Evolutionary conservation across 306 rosid species (phyloP), one percentile per base, ranked within the genome.

Genomic region (Carpinus viminea): DNA sequence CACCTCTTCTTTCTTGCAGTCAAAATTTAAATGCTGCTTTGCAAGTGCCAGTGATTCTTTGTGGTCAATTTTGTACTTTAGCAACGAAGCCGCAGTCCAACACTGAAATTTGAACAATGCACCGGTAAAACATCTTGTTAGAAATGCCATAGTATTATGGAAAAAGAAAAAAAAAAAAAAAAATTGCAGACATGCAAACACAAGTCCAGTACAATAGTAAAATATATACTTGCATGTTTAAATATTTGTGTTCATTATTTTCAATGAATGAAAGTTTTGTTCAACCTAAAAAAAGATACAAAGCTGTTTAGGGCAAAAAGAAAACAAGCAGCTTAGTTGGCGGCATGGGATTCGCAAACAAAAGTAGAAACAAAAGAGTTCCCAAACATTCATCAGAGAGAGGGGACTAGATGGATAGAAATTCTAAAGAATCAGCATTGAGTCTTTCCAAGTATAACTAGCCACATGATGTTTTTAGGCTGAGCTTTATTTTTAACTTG

Each of bases 71-170:
- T 90, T 91, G 84, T 85, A 80, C 31, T 84, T 86, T 59, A 86
- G 76, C 81, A 90, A 51, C 54, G 97, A 74, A 76, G 92, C 91
- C 45, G 85, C 96, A 81, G 90, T 88, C 96, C 98, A 91, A 83
- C 86, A 82, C 97, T 93, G 95, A 82, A 83, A 85, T 75, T 80
- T 72, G 64, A 74, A 79, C 53, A 41, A 79, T 45, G 36, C 34
- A 83, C 31, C 73, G 17, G 41, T 62, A 68, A 74, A 80, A 11
- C 16, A 68, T 0, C 11, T 5, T 68, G 70, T 48, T 15, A 76
- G 50, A 81, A 59, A 79, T 4, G 38, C 45, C 78, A 16, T 57
- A 56, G 50, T 18, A 43, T 4, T 38, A 28, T 46, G 59, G 28
- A 17, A 50, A 8, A 24, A 31, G 34, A 31, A 20, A 20, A 8